Evolutionary conservation across 2,329 filamentous ascomycete genomes (phyloP).

Genomic region (Trichoderma sp.): DNA sequence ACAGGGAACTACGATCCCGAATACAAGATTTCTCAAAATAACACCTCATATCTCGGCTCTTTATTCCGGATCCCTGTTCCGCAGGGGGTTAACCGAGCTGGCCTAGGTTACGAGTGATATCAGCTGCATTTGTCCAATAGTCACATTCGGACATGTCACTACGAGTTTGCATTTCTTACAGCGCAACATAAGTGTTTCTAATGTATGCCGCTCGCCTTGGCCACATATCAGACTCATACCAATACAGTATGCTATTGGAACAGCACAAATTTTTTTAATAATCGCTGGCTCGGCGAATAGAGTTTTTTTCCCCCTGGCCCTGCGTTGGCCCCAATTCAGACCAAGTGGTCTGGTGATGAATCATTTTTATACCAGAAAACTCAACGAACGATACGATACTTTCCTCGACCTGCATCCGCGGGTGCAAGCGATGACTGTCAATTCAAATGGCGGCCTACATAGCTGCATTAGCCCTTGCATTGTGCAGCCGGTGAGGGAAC

Average conservation of each 20-base stretch:
- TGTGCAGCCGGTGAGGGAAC: conserved; percentile 26
- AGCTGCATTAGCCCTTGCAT: conserved; percentile 13
- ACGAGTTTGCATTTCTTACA: background rate
- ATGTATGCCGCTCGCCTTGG: background rate
- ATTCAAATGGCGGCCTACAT: background rate
- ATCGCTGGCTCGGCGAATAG: conserved; percentile 10
- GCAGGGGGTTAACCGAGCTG: background rate
- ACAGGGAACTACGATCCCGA: background rate
- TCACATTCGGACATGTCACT: conserved; percentile 18
- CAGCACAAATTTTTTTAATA: background rate
- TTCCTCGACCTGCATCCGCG: background rate
- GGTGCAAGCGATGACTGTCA: conserved; percentile 1
- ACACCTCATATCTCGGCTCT: conserved; percentile 12
- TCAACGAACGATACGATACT: background rate
- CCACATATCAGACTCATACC: background rate
- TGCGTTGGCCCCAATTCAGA: background rate
- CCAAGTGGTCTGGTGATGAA: background rate
- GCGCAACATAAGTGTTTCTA: background rate
- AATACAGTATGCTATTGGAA: background rate
- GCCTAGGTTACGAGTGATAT: conserved; percentile 19
- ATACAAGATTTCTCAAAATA: conserved; percentile 5
- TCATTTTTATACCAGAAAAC: background rate
- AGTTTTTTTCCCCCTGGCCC: conserved; percentile 4
- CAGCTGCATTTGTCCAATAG: conserved; percentile 13
- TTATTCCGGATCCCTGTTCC: conserved; percentile 11